phyloP scores from a whole-genome alignment of 225 moss, liverwort and hornwort genomes.

The Marchantia paleacea region DNA sequence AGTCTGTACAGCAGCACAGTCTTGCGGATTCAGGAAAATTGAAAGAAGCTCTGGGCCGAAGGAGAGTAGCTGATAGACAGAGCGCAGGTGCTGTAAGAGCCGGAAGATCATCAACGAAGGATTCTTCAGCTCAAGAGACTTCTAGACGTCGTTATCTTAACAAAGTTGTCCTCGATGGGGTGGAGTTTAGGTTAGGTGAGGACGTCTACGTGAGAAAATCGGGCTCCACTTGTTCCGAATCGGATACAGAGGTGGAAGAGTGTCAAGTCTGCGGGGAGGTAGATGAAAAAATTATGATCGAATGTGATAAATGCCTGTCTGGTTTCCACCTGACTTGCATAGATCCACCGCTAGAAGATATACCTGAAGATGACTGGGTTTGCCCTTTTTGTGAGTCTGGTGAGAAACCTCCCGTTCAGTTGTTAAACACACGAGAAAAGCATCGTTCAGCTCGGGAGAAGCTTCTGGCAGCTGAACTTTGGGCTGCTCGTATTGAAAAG shows the following conservation, averaged over 20 bases:
- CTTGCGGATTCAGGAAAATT: background rate
- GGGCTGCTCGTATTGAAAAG: slow-evolving; percentile 83
- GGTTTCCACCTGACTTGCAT: slow-evolving; percentile 79
- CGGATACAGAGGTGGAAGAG: slow-evolving; percentile 79
- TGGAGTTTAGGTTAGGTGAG: slow-evolving; percentile 65
- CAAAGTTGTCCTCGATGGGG: slow-evolving; percentile 47
- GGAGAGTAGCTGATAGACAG: background rate
- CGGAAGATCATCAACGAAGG: background rate
- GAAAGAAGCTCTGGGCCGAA: background rate
- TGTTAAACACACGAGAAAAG: slow-evolving; percentile 27
- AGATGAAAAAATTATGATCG: slow-evolving; percentile 59
- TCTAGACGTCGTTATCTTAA: slow-evolving; percentile 31
- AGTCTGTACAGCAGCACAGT: no score
- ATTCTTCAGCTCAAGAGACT: background rate
- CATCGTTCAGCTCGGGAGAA: slow-evolving; percentile 84
- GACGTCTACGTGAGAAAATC: slow-evolving; percentile 76
- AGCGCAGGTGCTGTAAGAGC: background rate
- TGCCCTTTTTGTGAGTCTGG: slow-evolving; percentile 63
- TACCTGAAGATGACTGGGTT: slow-evolving; percentile 92
- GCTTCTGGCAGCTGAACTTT: slow-evolving; percentile 62
- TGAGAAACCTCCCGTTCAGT: slow-evolving; percentile 43
- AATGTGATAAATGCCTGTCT: slow-evolving; percentile 80
- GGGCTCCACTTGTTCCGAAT: slow-evolving; percentile 25
- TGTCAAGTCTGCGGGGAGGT: slow-evolving; percentile 65
- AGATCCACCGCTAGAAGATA: slow-evolving; percentile 66